phyloP scores from a whole-genome alignment of 1,139 yeast species.

The Kurtzmaniella quercitrusa region DNA sequence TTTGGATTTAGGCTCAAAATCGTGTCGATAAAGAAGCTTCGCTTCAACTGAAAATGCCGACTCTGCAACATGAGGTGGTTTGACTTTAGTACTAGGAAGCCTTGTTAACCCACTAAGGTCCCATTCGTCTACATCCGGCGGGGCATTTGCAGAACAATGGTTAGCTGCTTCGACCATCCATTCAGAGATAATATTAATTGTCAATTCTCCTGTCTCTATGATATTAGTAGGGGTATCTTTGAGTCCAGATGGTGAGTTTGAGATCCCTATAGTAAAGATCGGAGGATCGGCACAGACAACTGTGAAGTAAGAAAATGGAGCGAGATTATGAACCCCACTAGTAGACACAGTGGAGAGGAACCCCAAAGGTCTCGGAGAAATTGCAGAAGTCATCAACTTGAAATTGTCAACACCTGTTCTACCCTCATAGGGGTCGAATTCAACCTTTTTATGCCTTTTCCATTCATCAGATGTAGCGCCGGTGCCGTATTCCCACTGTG shows the following conservation, averaged over 20 bases:
- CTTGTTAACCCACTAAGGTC: slow-evolving; percentile 52
- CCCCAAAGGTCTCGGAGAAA: slow-evolving; percentile 60
- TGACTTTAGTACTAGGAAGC: slow-evolving; percentile 37
- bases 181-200: slow-evolving; percentile 56
- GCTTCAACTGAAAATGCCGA: slow-evolving; percentile 59
- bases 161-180: slow-evolving; percentile 67
- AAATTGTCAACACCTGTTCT: slow-evolving; percentile 45
- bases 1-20: slow-evolving; percentile 36
- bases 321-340: slow-evolving; percentile 45
- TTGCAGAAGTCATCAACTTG: slow-evolving; percentile 43
- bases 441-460: slow-evolving; percentile 39
- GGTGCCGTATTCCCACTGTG: slow-evolving; percentile 43
- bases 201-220: slow-evolving; percentile 48
- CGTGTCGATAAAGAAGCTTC: slow-evolving; percentile 40
- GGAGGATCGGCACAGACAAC: slow-evolving; percentile 56
- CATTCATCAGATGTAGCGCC: slow-evolving; percentile 49
- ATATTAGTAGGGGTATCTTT: slow-evolving; percentile 52
- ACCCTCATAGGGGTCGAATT: slow-evolving; percentile 46
- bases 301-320: slow-evolving; percentile 57
- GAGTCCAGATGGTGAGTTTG: slow-evolving; percentile 30
- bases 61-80: slow-evolving; percentile 56
- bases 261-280: slow-evolving; percentile 47
- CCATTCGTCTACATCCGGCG: slow-evolving; percentile 52
- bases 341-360: slow-evolving; percentile 44
- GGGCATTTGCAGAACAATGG: slow-evolving; percentile 42